Evolutionary conservation across 441 rosid species (phyloP), one percentile per base, ranked within the genome.

Genomic region (Erodium trifolium): DNA sequence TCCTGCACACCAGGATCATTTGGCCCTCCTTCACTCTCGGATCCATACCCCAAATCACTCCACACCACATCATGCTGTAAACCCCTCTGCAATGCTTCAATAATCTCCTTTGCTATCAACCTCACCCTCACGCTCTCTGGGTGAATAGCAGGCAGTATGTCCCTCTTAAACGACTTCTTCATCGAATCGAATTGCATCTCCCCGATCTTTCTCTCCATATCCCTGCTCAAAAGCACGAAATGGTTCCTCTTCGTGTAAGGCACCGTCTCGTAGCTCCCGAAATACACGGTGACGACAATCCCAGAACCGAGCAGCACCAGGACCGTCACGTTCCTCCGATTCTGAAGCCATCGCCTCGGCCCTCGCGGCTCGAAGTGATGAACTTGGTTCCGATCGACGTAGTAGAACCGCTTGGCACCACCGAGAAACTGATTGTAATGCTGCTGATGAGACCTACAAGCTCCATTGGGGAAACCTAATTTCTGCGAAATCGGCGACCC

Each of bases 161-260:
- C 87, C 3, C 93, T 96, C 76, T 85, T 81, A 69, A 80, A 88
- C 4, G 78, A 16, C 7, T 67, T 80, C 67, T 88, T 94, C 31
- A 86, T 70, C 70, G 84, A 78, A 74, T 90, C 73, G 72, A 94
- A 94, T 45, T 86, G 85, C 8, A 80, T 0, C 80, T 94, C 97
- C 0, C 97, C 98, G 1, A 91, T 37, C 70, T 62, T 71, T 68
- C 77, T 88, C 91, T 94, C 99, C 79, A 80, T 18, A 53, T 77
- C 65, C 81, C 80, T 85, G 0, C 97, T 84, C 77, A 90, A 70
- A 53, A 94, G 89, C 72, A 94, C 88, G n/a, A 92, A 84, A 76
- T 92, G 97, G 16, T 68, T 85, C 72, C 98, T 67, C 72, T 92
- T 90, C 2, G 99, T 85, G 70, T 92, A 92, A 29, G 96, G 99